These are phyloP conservation scores for Globisporangium acanthophoron DNA, from an alignment of 352 stramenopile genomes.

Conservation along the genomic window DNA sequence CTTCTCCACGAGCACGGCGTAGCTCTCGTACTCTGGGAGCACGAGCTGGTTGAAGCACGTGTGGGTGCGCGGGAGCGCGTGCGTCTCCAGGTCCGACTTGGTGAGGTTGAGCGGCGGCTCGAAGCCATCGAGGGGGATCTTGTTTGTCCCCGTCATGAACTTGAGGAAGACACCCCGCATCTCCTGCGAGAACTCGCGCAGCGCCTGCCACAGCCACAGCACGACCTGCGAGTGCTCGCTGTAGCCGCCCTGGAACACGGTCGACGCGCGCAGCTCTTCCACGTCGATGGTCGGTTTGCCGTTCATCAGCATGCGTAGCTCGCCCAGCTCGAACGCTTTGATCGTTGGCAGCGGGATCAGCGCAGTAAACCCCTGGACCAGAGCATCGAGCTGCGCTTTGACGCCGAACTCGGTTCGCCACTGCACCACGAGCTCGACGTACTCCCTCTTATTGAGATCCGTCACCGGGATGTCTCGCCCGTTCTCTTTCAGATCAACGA, in stretches of 20 bases:
- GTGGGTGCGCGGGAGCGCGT: constrained; percentile 66
- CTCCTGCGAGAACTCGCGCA: constrained; percentile 52
- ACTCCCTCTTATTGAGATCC: constrained; percentile 73
- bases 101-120: constrained; percentile 85
- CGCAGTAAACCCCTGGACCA: constrained; percentile 42
- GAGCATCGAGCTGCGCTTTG: constrained; percentile 48
- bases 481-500: constrained; percentile 61
- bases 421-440: constrained; percentile 56
- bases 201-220: constrained; percentile 81
- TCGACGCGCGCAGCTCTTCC: constrained; percentile 75
- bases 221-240: constrained; percentile 67
- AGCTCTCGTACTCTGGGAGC: constrained; percentile 70
- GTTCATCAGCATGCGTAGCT: constrained; percentile 43
- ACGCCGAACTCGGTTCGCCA: constrained; percentile 56
- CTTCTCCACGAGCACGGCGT: constrained; percentile 62
- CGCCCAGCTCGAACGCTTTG: constrained; percentile 38
- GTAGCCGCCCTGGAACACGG: constrained; percentile 81
- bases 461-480: constrained; percentile 59
- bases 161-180: constrained; percentile 66
- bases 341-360: constrained; percentile 30
- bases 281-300: constrained; percentile 71
- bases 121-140: constrained; percentile 81
- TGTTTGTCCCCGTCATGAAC: constrained; percentile 82
- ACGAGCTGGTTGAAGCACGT: constrained; percentile 90
- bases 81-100: constrained; percentile 62